These are phyloP conservation scores for Isatis lusitanica DNA, from an alignment of 441 rosid genomes.

Conservation along the genomic window DNA sequence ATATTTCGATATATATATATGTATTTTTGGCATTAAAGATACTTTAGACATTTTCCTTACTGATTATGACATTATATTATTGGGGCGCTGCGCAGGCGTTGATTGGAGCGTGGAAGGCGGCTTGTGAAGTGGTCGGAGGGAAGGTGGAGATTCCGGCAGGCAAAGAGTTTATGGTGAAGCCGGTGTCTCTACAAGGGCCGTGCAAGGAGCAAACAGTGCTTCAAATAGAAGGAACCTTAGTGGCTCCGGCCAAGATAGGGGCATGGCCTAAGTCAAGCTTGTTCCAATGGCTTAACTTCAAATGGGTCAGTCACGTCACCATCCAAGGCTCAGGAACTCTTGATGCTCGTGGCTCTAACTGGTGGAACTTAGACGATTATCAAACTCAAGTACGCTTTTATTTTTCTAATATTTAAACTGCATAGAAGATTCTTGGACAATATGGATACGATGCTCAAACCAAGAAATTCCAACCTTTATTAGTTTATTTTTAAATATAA, in stretches of 20 bases:
- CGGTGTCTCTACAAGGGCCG: conserved; percentile 36
- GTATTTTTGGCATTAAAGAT: neutral
- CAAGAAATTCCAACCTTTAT: neutral
- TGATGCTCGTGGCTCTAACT: conserved; percentile 73
- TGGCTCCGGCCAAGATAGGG: conserved; percentile 59
- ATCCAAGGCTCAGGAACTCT: conserved; percentile 71
- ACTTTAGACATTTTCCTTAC: neutral
- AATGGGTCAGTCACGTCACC: conserved; percentile 62
- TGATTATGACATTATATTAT: neutral
- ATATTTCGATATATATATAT: neutral
- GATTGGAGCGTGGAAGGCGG: conserved; percentile 26
- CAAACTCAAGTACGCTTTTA: conserved; percentile 37
- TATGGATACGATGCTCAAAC: neutral
- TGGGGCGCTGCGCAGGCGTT: conserved; percentile 19
- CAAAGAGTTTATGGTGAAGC: conserved; percentile 32
- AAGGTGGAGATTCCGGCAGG: conserved; percentile 34
- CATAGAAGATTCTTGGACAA: neutral
- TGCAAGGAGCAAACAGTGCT: conserved; percentile 29
- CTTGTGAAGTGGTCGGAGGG: conserved; percentile 31
- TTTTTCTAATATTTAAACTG: neutral
- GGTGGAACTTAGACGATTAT: conserved; percentile 60
- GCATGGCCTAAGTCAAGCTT: conserved; percentile 58
- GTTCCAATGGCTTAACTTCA: conserved; percentile 67
- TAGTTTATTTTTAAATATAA: neutral
- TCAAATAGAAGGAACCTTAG: conserved; percentile 74